Evolutionary conservation across 441 rosid genomes (phyloP).

Genomic region (Aquilaria agallochum): DNA sequence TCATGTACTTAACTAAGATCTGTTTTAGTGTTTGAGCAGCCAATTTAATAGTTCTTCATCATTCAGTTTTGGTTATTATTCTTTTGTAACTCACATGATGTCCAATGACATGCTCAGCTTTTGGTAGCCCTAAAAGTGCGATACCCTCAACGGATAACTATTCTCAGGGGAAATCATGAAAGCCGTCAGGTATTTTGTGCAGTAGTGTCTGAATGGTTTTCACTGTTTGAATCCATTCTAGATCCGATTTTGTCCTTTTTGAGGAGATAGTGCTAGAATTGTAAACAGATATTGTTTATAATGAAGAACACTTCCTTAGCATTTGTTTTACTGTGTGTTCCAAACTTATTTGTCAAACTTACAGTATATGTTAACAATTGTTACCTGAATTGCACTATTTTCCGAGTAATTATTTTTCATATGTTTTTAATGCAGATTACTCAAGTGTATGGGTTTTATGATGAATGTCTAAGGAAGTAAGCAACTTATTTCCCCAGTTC

Average conservation of each 20-base stretch:
- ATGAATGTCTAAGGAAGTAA: slow-evolving; percentile 95
- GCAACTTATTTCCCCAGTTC: slow-evolving; percentile 33
- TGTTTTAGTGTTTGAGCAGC: no score
- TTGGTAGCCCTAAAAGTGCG: slow-evolving; percentile 89
- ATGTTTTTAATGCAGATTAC: slow-evolving; percentile 65
- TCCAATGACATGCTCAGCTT: slow-evolving; percentile 37
- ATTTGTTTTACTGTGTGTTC: not conserved
- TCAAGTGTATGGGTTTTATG: slow-evolving; percentile 95
- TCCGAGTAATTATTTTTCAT: slow-evolving; percentile 15
- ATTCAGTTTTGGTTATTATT: not conserved
- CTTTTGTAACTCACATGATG: not conserved
- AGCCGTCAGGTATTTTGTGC: slow-evolving; percentile 73
- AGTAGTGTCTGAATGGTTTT: not conserved
- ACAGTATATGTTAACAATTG: not conserved
- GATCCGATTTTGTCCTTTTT: no score
- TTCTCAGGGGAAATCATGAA: slow-evolving; percentile 92
- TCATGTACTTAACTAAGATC: no score
- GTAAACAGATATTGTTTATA: no score
- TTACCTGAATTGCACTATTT: not conserved
- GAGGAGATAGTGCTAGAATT: no score
- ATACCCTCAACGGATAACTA: slow-evolving; percentile 75
- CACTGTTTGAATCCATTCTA: not conserved
- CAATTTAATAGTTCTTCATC: not conserved
- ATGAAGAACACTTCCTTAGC: no score
- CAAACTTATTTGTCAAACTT: not conserved